Evolutionary conservation across 805 yeast genomes (phyloP), one percentile per base, ranked within the genome.

Genomic region (Yarrowia divulgata): DNA sequence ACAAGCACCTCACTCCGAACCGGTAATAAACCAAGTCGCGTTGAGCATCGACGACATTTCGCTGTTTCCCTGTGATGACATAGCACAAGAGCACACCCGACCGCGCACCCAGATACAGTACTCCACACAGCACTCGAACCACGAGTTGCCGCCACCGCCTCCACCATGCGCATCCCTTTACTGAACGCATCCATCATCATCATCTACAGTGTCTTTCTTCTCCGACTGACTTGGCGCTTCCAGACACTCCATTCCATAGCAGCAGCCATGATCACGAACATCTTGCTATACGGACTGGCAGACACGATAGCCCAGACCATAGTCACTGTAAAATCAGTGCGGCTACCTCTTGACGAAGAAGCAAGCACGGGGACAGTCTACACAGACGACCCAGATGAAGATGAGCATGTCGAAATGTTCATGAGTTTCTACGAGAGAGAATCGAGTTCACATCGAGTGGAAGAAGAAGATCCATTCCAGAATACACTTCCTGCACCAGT

Each of bases 261-360:
- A 16, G 68, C 68, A 10, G 68, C 68, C 7, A 85, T 91, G 70
- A 85, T 88, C 32, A 89, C 97, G 1, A 94, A 94, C 75, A 79
- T 90, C 37, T 87, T 93, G 5, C 81, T 94, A 6, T 91, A 88
- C 77, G 97, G 97, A 0, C 87, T 92, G n/a, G 93, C 98, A 0
- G 98, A 94, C 76, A 86, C 93, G 0, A 76, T 93, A 71, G 98
- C 98, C 0, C 98, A 94, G 77, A 84, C 90, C 2, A 81, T 92
- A 16, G 57, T 63, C 16, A 39, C 48, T 18, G 57, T 48, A 19
- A 48, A 48, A 37, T 14, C 55, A 1, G 57, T 35, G 14, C 39
- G 18, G 6, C 14, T 19, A 14, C 48, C 57, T 2, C 5, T 63
- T 39, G 57, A 46, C 37, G 57, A 39, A 14, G 68, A 63, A 18